phyloP scores from a whole-genome alignment of 768 basidiomycete genomes.

The Rickenella mellea region DNA sequence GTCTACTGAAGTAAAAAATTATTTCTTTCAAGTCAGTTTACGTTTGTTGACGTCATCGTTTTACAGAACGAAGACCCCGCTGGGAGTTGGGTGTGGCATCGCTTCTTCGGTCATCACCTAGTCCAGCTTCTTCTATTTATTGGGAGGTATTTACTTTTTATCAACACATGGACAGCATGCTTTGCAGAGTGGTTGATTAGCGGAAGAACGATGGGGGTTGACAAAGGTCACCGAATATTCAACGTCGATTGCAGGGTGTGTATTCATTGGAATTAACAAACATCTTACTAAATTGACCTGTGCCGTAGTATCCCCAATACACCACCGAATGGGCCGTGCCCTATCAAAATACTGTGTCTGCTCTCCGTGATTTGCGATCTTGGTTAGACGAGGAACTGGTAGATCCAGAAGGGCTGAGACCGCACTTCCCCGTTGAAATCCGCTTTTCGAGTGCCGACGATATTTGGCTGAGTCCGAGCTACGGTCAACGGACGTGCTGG shows the following conservation, averaged over 20 bases:
- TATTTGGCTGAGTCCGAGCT: constrained; percentile 89
- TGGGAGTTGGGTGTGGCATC: constrained; percentile 60
- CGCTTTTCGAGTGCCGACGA: constrained; percentile 84
- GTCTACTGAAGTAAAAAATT: constrained; percentile 57
- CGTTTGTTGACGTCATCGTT: constrained; percentile 2
- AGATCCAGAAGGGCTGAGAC: constrained; percentile 66
- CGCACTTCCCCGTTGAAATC: constrained; percentile 91
- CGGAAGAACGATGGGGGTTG: constrained; percentile 47
- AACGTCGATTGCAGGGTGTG: constrained; percentile 89
- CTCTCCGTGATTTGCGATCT: constrained; percentile 57
- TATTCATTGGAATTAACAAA: constrained; percentile 14
- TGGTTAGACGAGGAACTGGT: constrained; percentile 64
- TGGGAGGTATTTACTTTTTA: constrained; percentile 48
- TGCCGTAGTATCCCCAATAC: constrained; percentile 74
- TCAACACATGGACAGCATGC: constrained; percentile 57
- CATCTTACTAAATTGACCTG: constrained; percentile 5
- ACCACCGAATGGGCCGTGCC: constrained; percentile 96
- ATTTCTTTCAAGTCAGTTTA: constrained; percentile 7
- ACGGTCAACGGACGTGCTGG: constrained; percentile 75
- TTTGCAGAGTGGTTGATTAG: constrained; percentile 63
- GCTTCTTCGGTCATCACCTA: constrained; percentile 68
- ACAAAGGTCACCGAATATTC: constrained; percentile 77
- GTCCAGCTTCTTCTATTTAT: constrained; percentile 79
- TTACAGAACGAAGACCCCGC: constrained; percentile 42
- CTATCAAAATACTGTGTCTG: constrained; percentile 50